These are phyloP conservation scores for Verticillium isaacii DNA, from an alignment of 2,329 filamentous ascomycete genomes.

Conservation along the genomic window DNA sequence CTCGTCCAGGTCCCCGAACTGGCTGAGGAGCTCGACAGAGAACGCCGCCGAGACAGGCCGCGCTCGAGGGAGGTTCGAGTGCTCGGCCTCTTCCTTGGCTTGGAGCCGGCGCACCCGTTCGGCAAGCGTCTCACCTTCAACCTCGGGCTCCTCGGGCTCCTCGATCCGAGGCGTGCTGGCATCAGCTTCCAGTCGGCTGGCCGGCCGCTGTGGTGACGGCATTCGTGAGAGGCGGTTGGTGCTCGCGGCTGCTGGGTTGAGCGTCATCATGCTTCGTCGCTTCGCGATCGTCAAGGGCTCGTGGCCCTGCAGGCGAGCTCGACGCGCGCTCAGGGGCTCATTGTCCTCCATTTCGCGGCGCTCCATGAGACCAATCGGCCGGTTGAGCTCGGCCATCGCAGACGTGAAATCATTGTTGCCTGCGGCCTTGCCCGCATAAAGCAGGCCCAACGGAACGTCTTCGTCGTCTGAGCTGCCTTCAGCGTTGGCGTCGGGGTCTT, in stretches of 20 bases:
- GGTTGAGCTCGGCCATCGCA: slow-evolving; percentile 50
- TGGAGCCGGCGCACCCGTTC: slow-evolving; percentile 62
- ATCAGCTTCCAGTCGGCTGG: slow-evolving; percentile 26
- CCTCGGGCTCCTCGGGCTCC: slow-evolving; percentile 28
- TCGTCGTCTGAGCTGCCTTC: slow-evolving; percentile 60
- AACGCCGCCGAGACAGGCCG: slow-evolving; percentile 63
- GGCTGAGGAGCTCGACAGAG: slow-evolving; percentile 62
- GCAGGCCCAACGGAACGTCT: slow-evolving; percentile 80
- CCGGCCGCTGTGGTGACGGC: slow-evolving; percentile 12
- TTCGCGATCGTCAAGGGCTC: slow-evolving; percentile 34
- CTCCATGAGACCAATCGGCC: slow-evolving; percentile 72
- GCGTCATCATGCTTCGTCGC: slow-evolving; percentile 39
- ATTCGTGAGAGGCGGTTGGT: slow-evolving; percentile 19
- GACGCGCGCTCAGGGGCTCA: slow-evolving; percentile 76
- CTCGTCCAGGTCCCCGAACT: slow-evolving; percentile 51
- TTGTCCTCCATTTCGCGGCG: slow-evolving; percentile 84
- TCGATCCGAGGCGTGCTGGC: neutral
- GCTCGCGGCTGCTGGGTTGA: slow-evolving; percentile 25
- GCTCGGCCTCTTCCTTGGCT: slow-evolving; percentile 42
- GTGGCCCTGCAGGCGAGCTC: slow-evolving; percentile 67
- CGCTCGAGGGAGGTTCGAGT: slow-evolving; percentile 42
- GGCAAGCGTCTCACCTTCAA: slow-evolving; percentile 62
- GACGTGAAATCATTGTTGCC: slow-evolving; percentile 38
- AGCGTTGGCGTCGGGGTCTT: slow-evolving; percentile 54
- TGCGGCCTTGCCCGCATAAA: slow-evolving; percentile 62